phyloP scores from a whole-genome alignment of 305 asterid genomes.

The Ilex paraguariensis region DNA sequence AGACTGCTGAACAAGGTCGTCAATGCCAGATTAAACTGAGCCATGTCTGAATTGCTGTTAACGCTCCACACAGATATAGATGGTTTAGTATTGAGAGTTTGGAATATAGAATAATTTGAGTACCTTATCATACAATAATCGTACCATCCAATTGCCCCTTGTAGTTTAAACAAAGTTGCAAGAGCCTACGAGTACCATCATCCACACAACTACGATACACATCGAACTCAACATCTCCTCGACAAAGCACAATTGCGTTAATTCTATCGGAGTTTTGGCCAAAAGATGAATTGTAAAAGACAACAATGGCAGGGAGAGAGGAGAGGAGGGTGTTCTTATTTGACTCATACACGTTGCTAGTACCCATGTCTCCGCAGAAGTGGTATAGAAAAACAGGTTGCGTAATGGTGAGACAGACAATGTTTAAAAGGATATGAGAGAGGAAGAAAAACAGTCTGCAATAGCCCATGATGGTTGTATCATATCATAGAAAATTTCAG shows the following conservation, averaged over 20 bases:
- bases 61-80: too few species aligned
- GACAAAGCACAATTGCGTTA: constrained; percentile 16
- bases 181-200: not conserved
- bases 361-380: not conserved
- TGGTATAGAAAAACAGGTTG: not conserved
- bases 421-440: not conserved
- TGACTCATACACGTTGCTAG: constrained; percentile 8
- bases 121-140: constrained; percentile 14
- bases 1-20: not conserved
- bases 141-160: constrained; percentile 16
- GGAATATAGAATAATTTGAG: constrained; percentile 13
- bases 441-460: not conserved
- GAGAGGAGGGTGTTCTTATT: constrained; percentile 12
- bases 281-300: constrained; percentile 15
- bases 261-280: constrained; percentile 16
- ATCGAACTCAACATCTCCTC: constrained; percentile 22
- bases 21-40: constrained; percentile 13
- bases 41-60: not conserved
- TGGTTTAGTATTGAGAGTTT: too few species aligned
- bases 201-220: constrained; percentile 12
- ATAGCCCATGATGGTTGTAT: too few species aligned
- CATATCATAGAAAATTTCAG: too few species aligned
- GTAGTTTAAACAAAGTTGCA: constrained; percentile 11
- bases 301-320: constrained; percentile 10
- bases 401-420: not conserved